Evolutionary conservation across 306 rosid species (phyloP).

Genomic region (Amphicarpaea edgeworthii): DNA sequence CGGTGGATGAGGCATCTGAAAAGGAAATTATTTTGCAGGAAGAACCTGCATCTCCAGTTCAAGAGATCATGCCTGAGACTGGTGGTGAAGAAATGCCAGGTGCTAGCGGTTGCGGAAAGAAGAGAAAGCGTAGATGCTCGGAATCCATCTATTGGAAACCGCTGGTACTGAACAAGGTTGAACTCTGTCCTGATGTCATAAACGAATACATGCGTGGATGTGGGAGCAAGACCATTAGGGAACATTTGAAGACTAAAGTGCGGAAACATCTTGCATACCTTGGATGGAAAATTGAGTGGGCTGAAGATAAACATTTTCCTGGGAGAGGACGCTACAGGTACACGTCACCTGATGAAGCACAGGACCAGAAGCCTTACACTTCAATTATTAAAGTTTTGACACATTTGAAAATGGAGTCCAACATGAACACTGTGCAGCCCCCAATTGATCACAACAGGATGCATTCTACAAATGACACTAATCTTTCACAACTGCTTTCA

Average conservation of each 20-base stretch:
- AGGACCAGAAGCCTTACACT: constrained; percentile 49
- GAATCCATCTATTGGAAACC: constrained; percentile 47
- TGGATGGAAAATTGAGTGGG: constrained; percentile 76
- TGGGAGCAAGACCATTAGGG: constrained; percentile 41
- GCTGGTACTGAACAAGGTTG: constrained; percentile 47
- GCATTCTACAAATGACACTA: constrained; percentile 20
- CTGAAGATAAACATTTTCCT: background rate
- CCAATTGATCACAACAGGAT: constrained; percentile 39
- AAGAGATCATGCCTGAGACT: constrained; percentile 18
- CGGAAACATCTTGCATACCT: constrained; percentile 63
- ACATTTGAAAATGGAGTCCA: constrained; percentile 33
- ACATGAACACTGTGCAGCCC: constrained; percentile 33
- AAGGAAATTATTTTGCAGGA: constrained; percentile 39
- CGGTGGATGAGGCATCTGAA: constrained; percentile 33
- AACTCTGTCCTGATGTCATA: constrained; percentile 57
- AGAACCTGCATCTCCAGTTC: constrained; percentile 29
- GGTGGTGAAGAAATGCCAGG: background rate
- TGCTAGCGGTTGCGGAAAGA: background rate
- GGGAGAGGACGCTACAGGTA: constrained; percentile 49
- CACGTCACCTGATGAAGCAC: constrained; percentile 52
- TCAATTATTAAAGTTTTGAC: constrained; percentile 57
- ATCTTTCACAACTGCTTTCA: constrained; percentile 21
- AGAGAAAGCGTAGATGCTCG: constrained; percentile 9
- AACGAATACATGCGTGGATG: constrained; percentile 42
- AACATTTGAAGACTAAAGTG: constrained; percentile 39